Base-by-base conservation (phyloP, 345 rosid species). In the Melaleuca quinquenervia region DNA sequence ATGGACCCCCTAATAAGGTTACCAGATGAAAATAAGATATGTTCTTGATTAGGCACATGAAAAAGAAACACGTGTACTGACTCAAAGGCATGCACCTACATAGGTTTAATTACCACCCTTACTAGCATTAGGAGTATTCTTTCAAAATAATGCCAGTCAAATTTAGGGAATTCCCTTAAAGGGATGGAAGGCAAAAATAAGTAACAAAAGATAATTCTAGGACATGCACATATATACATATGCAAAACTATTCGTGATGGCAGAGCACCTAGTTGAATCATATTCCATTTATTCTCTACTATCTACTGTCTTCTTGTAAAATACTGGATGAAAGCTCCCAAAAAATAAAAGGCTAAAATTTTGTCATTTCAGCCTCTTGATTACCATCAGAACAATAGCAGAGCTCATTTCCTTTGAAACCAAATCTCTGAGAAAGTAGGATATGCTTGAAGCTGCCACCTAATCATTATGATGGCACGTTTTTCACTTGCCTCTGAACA, bases 1-100 rank as follows among this genome's bases (percentile, higher is more conserved):
- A 90, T 96, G 99, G 86, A 97, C 91, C 60, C 99, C 99, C 99
- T 97, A 85, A 84, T 9, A 82, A 51, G 45, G 41, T 82, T 50
- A 52, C 11, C 45, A 0, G 12, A 50, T 24, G 21, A 82, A 51
- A 82, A 52, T 50, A 82, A 82, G 41, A 51, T 48, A 56, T 50
- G 32, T n/a, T 26, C 12, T 48, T 21, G 24, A 50, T 51, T 52
- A 82, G 26, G 84, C 58, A 82, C 21, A 27, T 18, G 84, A 82
- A n/a, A 29, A 82, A 48, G 51, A 82, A 82, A 21, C 10, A 27
- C 22, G 11, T 52, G 15, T 50, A 26, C 20, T 32, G 78, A 70
- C 80, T 70, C 53, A 27, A 18, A 49, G 41, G 55, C 58, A 12
- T n/a, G 55, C 45, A 51, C 48, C 80, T 36, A 36, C 36, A 18